phyloP scores from a whole-genome alignment of 768 basidiomycete genomes.

The Pleurotus eryngii region DNA sequence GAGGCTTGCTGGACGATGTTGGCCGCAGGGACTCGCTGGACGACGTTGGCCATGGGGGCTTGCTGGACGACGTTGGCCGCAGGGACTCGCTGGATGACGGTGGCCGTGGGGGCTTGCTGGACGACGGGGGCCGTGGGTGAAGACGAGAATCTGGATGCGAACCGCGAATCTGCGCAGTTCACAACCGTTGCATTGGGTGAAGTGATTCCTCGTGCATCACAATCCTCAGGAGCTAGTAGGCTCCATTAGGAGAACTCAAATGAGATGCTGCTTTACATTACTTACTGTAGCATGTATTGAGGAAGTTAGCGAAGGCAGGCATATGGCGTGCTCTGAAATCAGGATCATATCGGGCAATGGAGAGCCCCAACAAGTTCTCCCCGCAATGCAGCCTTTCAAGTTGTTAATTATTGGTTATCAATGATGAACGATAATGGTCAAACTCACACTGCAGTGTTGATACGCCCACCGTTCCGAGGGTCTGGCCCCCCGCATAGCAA shows the following conservation, averaged over 20 bases:
- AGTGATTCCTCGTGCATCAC: not conserved
- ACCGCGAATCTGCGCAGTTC: too few relatives aligned
- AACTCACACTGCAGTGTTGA: conserved; percentile 42
- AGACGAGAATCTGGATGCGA: too few relatives aligned
- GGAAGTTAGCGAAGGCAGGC: not conserved
- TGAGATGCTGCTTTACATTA: not conserved
- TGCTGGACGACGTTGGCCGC: not conserved
- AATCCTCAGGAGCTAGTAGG: not conserved
- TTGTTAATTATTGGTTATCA: not conserved
- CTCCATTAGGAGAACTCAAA: not conserved
- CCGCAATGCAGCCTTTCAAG: not conserved
- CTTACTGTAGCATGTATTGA: not conserved
- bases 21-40: too few relatives aligned
- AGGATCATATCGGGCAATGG: not conserved
- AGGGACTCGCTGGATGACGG: not conserved
- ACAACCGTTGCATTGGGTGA: not conserved
- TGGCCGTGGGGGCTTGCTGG: too few relatives aligned
- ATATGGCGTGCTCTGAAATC: not conserved
- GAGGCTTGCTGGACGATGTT: too few relatives aligned
- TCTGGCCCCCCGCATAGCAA: too few relatives aligned
- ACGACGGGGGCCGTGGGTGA: too few relatives aligned
- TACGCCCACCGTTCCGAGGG: conserved; percentile 21
- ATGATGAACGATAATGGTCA: not conserved
- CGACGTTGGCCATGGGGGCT: too few relatives aligned
- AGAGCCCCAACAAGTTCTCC: not conserved